phyloP scores from a whole-genome alignment of 768 basidiomycete genomes.

The Phaffia australis region DNA sequence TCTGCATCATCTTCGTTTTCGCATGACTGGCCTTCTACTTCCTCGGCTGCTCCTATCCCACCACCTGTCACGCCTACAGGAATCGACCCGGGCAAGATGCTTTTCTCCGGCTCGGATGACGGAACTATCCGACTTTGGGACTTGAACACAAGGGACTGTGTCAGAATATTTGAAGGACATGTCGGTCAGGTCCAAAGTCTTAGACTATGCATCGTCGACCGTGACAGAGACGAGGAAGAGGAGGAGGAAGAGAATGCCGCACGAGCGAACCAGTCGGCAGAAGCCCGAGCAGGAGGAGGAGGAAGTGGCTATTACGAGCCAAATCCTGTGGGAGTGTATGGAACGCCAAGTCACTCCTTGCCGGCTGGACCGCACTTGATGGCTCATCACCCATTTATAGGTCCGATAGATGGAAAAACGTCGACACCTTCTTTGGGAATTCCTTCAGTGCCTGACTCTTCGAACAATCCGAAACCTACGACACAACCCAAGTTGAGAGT shows the following conservation, averaged over 20 bases:
- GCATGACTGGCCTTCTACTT: constrained; percentile 24
- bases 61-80: background rate
- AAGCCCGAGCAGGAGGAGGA: constrained; percentile 4
- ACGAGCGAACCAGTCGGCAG: constrained; percentile 19
- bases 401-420: constrained; percentile 29
- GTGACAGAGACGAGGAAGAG: constrained; percentile 38
- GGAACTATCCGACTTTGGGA: constrained; percentile 92
- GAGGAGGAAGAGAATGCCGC: constrained; percentile 36
- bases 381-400: constrained; percentile 8
- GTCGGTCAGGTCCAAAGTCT: constrained; percentile 90
- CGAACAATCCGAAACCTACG: background rate
- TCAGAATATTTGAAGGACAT: constrained; percentile 76
- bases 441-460: background rate
- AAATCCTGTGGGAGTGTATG: background rate
- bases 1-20: constrained; percentile 8
- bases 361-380: constrained; percentile 4
- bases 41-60: constrained; percentile 2
- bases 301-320: constrained; percentile 6
- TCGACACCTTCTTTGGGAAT: background rate
- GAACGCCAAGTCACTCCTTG: background rate
- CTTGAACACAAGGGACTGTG: constrained; percentile 62
- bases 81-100: constrained; percentile 60
- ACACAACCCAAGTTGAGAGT: background rate
- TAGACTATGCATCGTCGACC: constrained; percentile 56
- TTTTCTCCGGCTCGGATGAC: constrained; percentile 95